Base-by-base conservation (phyloP, 176 grass and related monocot genomes). In the Elaeis guineensis region DNA sequence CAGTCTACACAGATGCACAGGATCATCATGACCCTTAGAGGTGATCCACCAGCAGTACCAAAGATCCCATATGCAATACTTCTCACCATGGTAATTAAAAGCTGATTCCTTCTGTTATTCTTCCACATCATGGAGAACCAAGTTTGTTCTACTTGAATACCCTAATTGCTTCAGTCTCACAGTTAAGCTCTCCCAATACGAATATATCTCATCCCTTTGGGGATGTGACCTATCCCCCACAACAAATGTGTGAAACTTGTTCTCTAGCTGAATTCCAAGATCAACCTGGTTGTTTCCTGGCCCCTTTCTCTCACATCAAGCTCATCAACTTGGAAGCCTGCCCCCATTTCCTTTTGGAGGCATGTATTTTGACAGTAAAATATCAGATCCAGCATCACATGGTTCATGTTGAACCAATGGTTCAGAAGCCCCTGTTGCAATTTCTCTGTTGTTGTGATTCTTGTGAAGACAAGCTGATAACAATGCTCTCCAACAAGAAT, bases 351-450 rank as follows among this genome's bases (percentile, higher is more conserved):
- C 60, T 79, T 69, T 69, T 66, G 23, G 70, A 62, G 19, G 81
- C 78, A 76, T 85, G 78, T 19, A 85, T 82, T 89, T 85, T 21
- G 86, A 89, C 58, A 89, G 61, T 66, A 89, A 67, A 72, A 89
- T 71, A 44, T 85, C 85, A 11, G 78, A 78, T 61, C 67, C 86
- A 44, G 70, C 55, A 61, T 85, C 81, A 72, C 61, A 75, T 57
- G 65, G 62, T 55, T 82, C 75, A 19, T 85, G 67, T 19, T 76
- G 67, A 89, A 78, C 19, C 71, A 78, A 52, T 55, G 72, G 76
- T 67, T 66, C 59, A 53, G 81, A 85, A 67, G 82, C 81, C 54
- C 80, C 60, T 50, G 57, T 69, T 65, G 75, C 78, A 1, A 76
- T 66, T 16, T 81, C 55, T 3, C 59, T 81, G 49, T 89, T 49